Evolutionary conservation across 108 stramenopile species (phyloP), one percentile per base, ranked within the genome.

Genomic region (Nannochloropsis salina): DNA sequence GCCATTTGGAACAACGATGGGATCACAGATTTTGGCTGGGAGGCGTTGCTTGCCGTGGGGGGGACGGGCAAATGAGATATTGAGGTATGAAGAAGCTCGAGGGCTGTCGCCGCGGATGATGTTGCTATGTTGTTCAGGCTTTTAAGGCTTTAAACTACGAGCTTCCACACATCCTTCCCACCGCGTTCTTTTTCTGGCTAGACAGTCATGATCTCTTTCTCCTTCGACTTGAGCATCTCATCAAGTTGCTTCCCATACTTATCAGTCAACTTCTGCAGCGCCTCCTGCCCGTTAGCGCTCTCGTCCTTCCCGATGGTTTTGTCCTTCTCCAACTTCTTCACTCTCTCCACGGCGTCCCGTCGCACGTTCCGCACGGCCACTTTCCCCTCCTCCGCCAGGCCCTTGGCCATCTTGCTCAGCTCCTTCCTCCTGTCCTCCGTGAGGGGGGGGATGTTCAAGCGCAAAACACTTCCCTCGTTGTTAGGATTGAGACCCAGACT

Each of bases 401-500:
- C 89, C 90, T 96, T 96, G 88, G 95, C 96, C 86, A 94, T 92
- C 89, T 97, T 98, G 90, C 95, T 84, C 89, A 98, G 89, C 41
- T 97, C 97, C 93, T 98, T 98, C 45, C 97, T 83, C 45, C 97
- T 93, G 44, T 98, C 96, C 91, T 98, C 97, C 9, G 96, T 96
- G 61, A 98, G 90, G 18, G 92, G 80, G 15, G 97, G 97, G 81
- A 98, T 95, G 86, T 96, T 97, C 86, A 98, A 90, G 80, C 96
- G 93, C 84, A 98, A 95, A 10, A 98, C 88, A 44, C 83, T 87
- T 2, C 96, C 97, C 90, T 97, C 95, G 86, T 95, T 97, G 86
- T 90, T 92, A 5, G 97, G 96, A 1, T 94, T 95, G 42, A 97
- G 88, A 8, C 97, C 97, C 8, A 98, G 44, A 41, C 93, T 95